These are phyloP conservation scores for Tylopilus balloui DNA, from an alignment of 768 basidiomycete species.

Conservation along the genomic window DNA sequence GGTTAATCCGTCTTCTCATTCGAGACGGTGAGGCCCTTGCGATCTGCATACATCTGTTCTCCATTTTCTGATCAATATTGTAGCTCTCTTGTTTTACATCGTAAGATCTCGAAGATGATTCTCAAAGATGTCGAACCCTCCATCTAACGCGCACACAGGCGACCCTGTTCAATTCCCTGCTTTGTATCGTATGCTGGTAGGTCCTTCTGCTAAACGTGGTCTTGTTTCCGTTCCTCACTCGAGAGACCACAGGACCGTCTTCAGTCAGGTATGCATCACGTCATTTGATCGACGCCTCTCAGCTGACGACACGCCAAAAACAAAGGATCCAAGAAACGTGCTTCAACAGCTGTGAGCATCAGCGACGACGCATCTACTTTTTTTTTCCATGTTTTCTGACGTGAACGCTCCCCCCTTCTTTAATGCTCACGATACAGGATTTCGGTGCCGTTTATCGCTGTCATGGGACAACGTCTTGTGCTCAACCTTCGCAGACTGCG, in stretches of 20 bases:
- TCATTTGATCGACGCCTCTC: background rate
- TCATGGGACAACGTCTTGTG: slow-evolving; percentile 24
- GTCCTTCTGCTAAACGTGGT: background rate
- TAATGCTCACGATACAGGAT: no score
- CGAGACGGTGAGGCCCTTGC: slow-evolving; percentile 22
- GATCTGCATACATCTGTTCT: background rate
- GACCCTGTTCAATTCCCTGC: slow-evolving; percentile 3
- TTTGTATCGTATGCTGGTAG: slow-evolving; percentile 14
- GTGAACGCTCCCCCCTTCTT: no score
- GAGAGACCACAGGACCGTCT: slow-evolving; percentile 7
- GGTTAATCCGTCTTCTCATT: slow-evolving; percentile 14
- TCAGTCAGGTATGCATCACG: slow-evolving; percentile 4
- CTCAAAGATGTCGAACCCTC: background rate
- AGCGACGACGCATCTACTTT: background rate
- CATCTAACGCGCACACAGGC: slow-evolving; percentile 1
- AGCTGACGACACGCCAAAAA: background rate
- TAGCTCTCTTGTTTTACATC: slow-evolving; percentile 17
- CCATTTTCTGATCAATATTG: background rate
- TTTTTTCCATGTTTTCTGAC: background rate
- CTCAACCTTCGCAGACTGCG: slow-evolving; percentile 17
- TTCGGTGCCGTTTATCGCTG: slow-evolving; percentile 5
- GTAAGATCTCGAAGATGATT: background rate
- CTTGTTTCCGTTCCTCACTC: background rate
- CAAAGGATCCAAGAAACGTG: slow-evolving; percentile 17
- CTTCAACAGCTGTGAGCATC: slow-evolving; percentile 9